Evolutionary conservation across 352 stramenopile genomes (phyloP).

Genomic region (Plasmopara muralis): DNA sequence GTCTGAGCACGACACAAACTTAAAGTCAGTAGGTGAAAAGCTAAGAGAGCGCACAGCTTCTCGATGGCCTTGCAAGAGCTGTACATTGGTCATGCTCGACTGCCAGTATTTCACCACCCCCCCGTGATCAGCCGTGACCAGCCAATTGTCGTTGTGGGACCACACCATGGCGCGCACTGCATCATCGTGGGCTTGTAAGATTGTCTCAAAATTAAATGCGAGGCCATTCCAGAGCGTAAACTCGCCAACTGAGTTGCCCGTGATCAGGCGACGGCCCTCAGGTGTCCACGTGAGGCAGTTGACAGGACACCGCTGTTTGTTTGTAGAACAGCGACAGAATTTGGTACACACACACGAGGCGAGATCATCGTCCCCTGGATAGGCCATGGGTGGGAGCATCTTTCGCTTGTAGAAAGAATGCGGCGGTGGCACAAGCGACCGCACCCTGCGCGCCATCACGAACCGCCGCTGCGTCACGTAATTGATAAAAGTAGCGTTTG

Average conservation of each 20-base stretch:
- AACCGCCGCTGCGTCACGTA: slow-evolving; percentile 76
- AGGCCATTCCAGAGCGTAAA: slow-evolving; percentile 98
- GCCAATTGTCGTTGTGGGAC: slow-evolving; percentile 88
- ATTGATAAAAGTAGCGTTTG: slow-evolving; percentile 80
- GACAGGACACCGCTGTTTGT: slow-evolving; percentile 89
- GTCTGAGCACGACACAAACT: slow-evolving; percentile 97
- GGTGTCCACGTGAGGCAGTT: slow-evolving; percentile 95
- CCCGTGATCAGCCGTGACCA: slow-evolving; percentile 85
- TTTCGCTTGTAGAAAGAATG: slow-evolving; percentile 84
- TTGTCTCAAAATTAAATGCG: slow-evolving; percentile 97
- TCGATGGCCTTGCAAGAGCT: slow-evolving; percentile 78
- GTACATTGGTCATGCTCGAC: slow-evolving; percentile 85
- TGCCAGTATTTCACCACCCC: slow-evolving; percentile 92
- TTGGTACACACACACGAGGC: slow-evolving; percentile 80
- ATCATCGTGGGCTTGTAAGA: slow-evolving; percentile 89
- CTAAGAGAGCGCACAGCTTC: slow-evolving; percentile 92
- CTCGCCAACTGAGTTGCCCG: slow-evolving; percentile 94
- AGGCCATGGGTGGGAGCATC: slow-evolving; percentile 69
- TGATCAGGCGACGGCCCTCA: slow-evolving; percentile 92
- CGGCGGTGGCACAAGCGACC: slow-evolving; percentile 48
- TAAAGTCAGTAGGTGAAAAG: slow-evolving; percentile 96
- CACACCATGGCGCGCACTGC: slow-evolving; percentile 87
- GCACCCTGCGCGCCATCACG: slow-evolving; percentile 38
- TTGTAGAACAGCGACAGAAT: slow-evolving; percentile 84
- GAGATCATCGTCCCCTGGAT: slow-evolving; percentile 54